A percentile compares a stretch with the other conserved stretches of the same genome.
Conservation (phyloP, 1,139 yeast species). For the Sporopachydermia cereana region DNA sequence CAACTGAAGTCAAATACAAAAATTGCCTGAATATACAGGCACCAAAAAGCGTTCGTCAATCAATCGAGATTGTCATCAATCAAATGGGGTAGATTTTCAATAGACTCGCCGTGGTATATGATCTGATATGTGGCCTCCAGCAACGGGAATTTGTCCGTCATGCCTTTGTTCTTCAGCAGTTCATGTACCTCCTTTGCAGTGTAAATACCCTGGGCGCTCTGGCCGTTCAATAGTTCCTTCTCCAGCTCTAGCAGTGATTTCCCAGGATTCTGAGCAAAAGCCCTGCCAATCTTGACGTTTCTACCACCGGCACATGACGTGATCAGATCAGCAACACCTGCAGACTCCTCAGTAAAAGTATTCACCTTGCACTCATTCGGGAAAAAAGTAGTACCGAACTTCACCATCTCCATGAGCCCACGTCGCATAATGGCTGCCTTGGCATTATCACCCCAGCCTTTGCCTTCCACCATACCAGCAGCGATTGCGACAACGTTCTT, state of each 20-base stretch:
- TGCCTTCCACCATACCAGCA: constrained; percentile 91
- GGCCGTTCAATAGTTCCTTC: constrained; percentile 75
- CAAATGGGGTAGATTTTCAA: constrained; percentile 50
- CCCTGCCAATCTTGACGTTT: constrained; percentile 77
- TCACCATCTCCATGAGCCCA: constrained; percentile 78
- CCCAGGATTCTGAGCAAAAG: constrained; percentile 44
- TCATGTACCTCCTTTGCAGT: constrained; percentile 87
- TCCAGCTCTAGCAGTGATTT: constrained; percentile 72
- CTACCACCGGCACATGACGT: constrained; percentile 96
- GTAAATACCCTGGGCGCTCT: constrained; percentile 86
- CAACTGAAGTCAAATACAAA: too few relatives aligned
- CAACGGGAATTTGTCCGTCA: constrained; percentile 69
- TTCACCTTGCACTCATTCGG: constrained; percentile 50
- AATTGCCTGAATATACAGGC: too few relatives aligned
- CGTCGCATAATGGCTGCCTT: constrained; percentile 93
- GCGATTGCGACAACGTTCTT: constrained; percentile 89
- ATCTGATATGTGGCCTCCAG: constrained; percentile 78
- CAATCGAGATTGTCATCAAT: constrained; percentile 27
- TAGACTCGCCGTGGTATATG: constrained; percentile 58
- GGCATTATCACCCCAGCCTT: constrained; percentile 98
- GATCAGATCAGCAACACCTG: constrained; percentile 94
- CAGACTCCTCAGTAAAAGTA: constrained; percentile 83
- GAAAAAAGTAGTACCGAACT: constrained; percentile 66
- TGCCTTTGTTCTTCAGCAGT: constrained; percentile 50
- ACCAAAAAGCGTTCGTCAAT: too few relatives aligned